Evolutionary conservation across 1,284 basidiomycete genomes (phyloP), one percentile per base, ranked within the genome.

Genomic region (Sanguinoderma infundibulare): DNA sequence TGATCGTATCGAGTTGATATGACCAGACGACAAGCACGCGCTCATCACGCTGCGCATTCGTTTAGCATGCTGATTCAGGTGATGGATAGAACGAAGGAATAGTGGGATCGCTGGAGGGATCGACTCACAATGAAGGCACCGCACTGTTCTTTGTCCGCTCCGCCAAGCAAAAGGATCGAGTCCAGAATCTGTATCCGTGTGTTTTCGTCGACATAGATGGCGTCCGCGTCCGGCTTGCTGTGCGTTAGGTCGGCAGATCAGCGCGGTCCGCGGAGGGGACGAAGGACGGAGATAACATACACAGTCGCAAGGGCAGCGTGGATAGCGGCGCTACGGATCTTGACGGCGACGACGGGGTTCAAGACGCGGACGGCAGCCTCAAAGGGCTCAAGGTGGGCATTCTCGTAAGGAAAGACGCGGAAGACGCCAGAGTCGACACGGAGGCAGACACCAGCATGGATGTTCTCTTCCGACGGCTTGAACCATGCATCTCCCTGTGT

Each of bases 311-410:
- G 80, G 42, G 91, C 90, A 34, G 90, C 91, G 70, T 92, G 88
- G 15, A 93, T 88, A 24, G 91, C 89, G 30, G 91, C 90, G 68
- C 86, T 89, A 32, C 91, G 85, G 46, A 92, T 78, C 74, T 92
- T 93, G 71, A 94, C 87, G 3, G 91, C 91, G 38, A 92, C 89
- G 50, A 91, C 86, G n/a, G 91, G 90, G 69, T 94, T 94, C 53
- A 95, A 78, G 26, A 78, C 74, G n/a, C 85, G 81, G 17, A 94
- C 81, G 2, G 90, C 90, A 14, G 85, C 84, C 75, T 91, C 87
- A 66, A 91, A 91, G 32, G 89, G 87, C 35, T 82, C 84, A 53
- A 91, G 79, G 73, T 80, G 73, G 39, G 61, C 69, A 66, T 81
- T 80, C 69, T 90, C 87, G 72, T 90, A 90, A 5, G 89, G 89